These are phyloP conservation scores for Suhomyces chickasaworum DNA, from an alignment of 1,139 yeast genomes.

Conservation along the genomic window DNA sequence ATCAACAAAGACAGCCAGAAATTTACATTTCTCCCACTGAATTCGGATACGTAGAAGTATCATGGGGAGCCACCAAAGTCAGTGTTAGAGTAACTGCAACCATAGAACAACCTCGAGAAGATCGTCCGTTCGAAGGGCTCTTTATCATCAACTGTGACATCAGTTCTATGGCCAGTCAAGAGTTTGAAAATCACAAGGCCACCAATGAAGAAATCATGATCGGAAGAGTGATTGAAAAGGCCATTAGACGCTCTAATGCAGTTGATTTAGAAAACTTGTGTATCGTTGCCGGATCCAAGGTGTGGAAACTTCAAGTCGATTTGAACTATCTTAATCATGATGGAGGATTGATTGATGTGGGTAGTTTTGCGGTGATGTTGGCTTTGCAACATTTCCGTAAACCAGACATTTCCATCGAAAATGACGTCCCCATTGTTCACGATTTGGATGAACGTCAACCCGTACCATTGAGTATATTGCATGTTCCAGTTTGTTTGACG, in stretches of 20 bases:
- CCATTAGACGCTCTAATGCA: slow-evolving; percentile 86
- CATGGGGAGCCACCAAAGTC: slow-evolving; percentile 63
- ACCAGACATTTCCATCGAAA: slow-evolving; percentile 79
- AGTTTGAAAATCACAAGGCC: slow-evolving; percentile 72
- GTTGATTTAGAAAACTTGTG: slow-evolving; percentile 88
- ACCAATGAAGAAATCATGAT: slow-evolving; percentile 79
- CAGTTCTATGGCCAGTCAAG: slow-evolving; percentile 85
- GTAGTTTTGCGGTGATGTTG: slow-evolving; percentile 87
- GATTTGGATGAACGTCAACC: slow-evolving; percentile 80
- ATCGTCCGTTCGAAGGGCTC: slow-evolving; percentile 91
- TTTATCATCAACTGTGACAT: slow-evolving; percentile 84
- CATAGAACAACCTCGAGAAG: slow-evolving; percentile 82
- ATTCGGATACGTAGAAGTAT: slow-evolving; percentile 79
- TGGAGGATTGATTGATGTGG: slow-evolving; percentile 89
- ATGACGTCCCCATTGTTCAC: slow-evolving; percentile 64
- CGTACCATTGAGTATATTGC: slow-evolving; percentile 80
- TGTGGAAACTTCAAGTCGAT: slow-evolving; percentile 90
- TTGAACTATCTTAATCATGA: slow-evolving; percentile 86
- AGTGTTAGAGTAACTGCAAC: slow-evolving; percentile 80
- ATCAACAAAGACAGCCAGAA: slow-evolving; percentile 63
- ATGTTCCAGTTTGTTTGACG: slow-evolving; percentile 89
- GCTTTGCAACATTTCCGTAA: slow-evolving; percentile 80
- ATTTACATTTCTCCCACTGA: slow-evolving; percentile 63
- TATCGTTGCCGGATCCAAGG: slow-evolving; percentile 85
- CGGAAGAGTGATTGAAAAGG: slow-evolving; percentile 83